A percentile compares a stretch with the other conserved stretches of the same genome.
phyloP scores from a whole-genome alignment of 169 alveolate species.

The Eimeria acervulina region DNA sequence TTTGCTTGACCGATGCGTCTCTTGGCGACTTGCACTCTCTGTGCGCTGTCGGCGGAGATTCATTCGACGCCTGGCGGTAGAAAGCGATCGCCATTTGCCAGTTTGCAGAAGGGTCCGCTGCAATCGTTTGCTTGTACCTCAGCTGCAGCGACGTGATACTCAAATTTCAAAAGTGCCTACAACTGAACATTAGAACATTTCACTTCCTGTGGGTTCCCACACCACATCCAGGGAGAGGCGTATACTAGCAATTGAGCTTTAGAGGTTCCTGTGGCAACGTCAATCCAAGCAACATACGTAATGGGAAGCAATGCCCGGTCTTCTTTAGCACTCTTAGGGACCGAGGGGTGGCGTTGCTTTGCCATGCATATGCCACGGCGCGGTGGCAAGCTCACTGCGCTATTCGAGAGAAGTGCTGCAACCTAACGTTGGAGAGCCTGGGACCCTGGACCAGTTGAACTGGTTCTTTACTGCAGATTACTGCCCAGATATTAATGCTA shows the following conservation, averaged over 20 bases:
- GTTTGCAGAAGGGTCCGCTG: not conserved
- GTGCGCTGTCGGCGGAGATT: not conserved
- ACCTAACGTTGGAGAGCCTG: not conserved
- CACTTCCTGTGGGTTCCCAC: not conserved
- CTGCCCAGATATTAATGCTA: not conserved
- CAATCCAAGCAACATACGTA: not conserved
- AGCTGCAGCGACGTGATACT: not conserved
- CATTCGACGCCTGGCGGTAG: not conserved
- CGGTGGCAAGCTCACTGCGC: not conserved
- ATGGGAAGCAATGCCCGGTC: not conserved
- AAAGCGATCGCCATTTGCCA: too few relatives aligned
- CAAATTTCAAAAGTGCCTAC: not conserved
- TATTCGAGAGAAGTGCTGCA: not conserved
- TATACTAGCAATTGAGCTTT: not conserved
- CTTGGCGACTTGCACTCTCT: not conserved
- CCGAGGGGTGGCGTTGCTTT: not conserved
- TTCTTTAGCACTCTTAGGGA: not conserved
- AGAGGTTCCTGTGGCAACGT: not conserved
- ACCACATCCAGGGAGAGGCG: not conserved
- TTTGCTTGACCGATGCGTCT: not conserved
- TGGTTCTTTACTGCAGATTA: not conserved
- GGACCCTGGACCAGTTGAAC: not conserved
- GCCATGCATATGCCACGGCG: not conserved
- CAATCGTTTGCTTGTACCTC: not conserved
- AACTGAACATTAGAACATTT: not conserved